Evolutionary conservation across 345 rosid genomes (phyloP).

Genomic region (Pistacia atlantica): DNA sequence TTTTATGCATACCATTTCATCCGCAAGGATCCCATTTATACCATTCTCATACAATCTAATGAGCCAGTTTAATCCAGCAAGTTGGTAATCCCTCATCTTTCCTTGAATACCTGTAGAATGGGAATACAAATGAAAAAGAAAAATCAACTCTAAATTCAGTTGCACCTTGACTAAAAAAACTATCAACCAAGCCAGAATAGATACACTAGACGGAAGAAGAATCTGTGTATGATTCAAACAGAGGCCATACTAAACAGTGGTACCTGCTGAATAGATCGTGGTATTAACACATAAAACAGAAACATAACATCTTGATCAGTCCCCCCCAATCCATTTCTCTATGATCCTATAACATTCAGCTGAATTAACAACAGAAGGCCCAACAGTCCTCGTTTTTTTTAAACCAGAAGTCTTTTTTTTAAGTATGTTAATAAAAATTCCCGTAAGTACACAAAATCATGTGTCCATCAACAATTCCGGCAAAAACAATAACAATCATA

Average conservation of each 20-base stretch:
- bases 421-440: background rate
- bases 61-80: slow-evolving; percentile 98
- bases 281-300: background rate
- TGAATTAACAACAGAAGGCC: background rate
- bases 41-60: slow-evolving; percentile 95
- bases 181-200: background rate
- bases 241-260: background rate
- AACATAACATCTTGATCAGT: no score
- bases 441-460: background rate
- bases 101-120: slow-evolving; percentile 79
- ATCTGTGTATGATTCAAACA: background rate
- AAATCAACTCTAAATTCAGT: background rate
- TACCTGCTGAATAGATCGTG: background rate
- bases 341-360: background rate
- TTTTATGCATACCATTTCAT: slow-evolving; percentile 72
- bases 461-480: background rate
- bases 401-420: no score
- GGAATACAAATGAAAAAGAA: background rate
- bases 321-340: background rate
- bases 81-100: slow-evolving; percentile 96
- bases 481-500: background rate
- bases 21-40: slow-evolving; percentile 95
- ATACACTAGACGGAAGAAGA: background rate
- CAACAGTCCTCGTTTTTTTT: background rate
- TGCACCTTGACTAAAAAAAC: background rate